These are phyloP conservation scores for Candida sojae DNA, from an alignment of 1,139 yeast species.

Conservation along the genomic window DNA sequence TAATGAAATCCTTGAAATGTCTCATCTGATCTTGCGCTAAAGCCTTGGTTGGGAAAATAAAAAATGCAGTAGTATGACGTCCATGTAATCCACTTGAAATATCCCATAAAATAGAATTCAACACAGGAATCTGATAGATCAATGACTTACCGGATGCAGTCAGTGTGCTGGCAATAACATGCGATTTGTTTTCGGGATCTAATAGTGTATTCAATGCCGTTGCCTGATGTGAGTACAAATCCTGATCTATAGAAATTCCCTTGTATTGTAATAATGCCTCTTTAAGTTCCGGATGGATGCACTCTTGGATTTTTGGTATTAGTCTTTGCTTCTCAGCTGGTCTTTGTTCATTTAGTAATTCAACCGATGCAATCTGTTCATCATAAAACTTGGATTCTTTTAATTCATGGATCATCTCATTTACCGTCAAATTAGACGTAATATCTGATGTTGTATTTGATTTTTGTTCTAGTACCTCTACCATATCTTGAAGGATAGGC, in stretches of 20 bases:
- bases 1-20: constrained; percentile 64
- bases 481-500: constrained; percentile 30
- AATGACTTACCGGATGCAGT: constrained; percentile 96
- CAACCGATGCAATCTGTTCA: constrained; percentile 50
- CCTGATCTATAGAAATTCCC: constrained; percentile 43
- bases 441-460: constrained; percentile 4
- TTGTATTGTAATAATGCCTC: constrained; percentile 53
- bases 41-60: constrained; percentile 95
- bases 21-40: constrained; percentile 94
- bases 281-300: constrained; percentile 46
- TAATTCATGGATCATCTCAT: constrained; percentile 48
- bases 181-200: constrained; percentile 35
- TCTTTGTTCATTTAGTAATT: constrained; percentile 26
- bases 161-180: constrained; percentile 86
- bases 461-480: constrained; percentile 40
- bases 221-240: constrained; percentile 79
- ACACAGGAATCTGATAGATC: constrained; percentile 85
- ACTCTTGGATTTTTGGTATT: constrained; percentile 31
- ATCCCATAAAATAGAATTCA: constrained; percentile 55
- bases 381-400: constrained; percentile 50
- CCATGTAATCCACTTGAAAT: constrained; percentile 20
- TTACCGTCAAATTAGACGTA: constrained; percentile 17
- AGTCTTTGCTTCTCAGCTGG: constrained; percentile 20
- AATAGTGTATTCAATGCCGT: constrained; percentile 65
- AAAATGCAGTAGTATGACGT: constrained; percentile 63